Conservation (phyloP, 495 filamentous ascomycete species). For the Sabuloglossum arenarium region DNA sequence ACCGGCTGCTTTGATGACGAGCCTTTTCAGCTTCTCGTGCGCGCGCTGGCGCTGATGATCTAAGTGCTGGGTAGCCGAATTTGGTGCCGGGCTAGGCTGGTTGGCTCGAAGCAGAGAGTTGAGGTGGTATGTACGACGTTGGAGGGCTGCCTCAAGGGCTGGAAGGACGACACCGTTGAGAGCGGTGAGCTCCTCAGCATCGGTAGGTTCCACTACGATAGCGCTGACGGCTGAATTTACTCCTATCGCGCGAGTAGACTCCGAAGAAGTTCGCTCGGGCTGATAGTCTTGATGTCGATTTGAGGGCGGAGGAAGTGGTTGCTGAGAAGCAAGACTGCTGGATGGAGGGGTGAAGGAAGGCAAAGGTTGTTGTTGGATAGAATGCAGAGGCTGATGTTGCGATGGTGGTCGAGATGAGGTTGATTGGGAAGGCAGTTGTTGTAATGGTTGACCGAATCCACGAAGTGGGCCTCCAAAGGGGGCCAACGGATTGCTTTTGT, state of each 20-base stretch:
- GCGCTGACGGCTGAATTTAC: not conserved
- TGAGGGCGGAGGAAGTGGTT: conserved; percentile 7
- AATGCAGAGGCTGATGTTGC: not conserved
- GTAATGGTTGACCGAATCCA: conserved; percentile 4
- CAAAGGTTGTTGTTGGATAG: conserved; percentile 1
- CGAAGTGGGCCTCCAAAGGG: conserved; percentile 3
- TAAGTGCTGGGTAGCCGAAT: conserved; percentile 7
- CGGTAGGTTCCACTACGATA: not conserved
- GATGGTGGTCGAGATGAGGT: not conserved
- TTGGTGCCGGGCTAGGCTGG: conserved; percentile 13
- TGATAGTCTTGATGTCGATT: not conserved
- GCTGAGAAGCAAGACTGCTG: not conserved
- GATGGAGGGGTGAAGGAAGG: not conserved
- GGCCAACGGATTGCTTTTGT: conserved; percentile 3
- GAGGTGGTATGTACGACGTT: conserved; percentile 48
- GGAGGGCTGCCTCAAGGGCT: conserved; percentile 71
- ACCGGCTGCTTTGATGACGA: conserved; percentile 53
- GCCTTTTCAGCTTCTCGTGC: conserved; percentile 59
- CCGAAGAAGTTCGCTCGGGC: not conserved
- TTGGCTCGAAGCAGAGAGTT: conserved; percentile 29
- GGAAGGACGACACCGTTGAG: conserved; percentile 73
- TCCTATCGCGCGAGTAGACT: not conserved
- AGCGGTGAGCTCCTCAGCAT: conserved; percentile 28
- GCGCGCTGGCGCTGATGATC: conserved; percentile 43
- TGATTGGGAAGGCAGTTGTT: not conserved